Percentiles rank a stretch among this genome's conserved stretches.
These are phyloP conservation scores for Graphium sp. DNA, from an alignment of 2,329 filamentous ascomycete species.

Conservation along the genomic window DNA sequence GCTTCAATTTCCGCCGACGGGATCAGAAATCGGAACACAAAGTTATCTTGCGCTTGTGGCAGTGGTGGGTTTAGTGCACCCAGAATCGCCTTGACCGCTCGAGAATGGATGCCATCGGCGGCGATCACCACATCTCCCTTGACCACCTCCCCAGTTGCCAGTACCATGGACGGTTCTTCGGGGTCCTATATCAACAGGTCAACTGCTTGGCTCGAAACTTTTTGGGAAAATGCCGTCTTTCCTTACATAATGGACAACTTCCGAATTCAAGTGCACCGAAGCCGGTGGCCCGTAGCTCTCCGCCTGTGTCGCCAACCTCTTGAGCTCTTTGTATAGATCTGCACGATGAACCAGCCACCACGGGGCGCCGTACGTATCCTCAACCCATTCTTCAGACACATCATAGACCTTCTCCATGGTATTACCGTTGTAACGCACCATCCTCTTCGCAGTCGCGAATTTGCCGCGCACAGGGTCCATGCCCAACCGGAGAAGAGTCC, in stretches of 20 bases:
- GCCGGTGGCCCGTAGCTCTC: conserved; percentile 11
- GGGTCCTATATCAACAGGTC: conserved; percentile 8
- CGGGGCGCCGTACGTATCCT: conserved; percentile 11
- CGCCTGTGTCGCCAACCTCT: conserved; percentile 13
- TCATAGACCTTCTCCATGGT: conserved; percentile 9
- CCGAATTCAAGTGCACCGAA: conserved; percentile 9
- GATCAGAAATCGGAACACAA: conserved; percentile 18
- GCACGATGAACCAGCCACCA: conserved; percentile 20
- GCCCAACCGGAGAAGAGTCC: conserved; percentile 17
- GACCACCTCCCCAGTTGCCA: conserved; percentile 12
- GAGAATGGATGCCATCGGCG: conserved; percentile 24
- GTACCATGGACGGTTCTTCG: conserved; percentile 10
- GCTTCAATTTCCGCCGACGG: conserved; percentile 11
- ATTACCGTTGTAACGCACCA: conserved; percentile 9
- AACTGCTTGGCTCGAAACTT: background rate
- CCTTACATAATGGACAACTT: conserved; percentile 13
- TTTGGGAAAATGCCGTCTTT: no score
- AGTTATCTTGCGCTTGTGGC: conserved; percentile 12
- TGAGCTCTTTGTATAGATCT: conserved; percentile 19
- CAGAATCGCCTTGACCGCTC: conserved; percentile 13
- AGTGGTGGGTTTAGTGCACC: conserved; percentile 10
- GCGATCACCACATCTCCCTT: conserved; percentile 21
- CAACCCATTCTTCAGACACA: conserved; percentile 5
- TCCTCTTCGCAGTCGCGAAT: conserved; percentile 10
- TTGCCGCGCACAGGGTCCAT: conserved; percentile 12